Base-by-base conservation (phyloP, 768 basidiomycete species). In the Mycena galopus region DNA sequence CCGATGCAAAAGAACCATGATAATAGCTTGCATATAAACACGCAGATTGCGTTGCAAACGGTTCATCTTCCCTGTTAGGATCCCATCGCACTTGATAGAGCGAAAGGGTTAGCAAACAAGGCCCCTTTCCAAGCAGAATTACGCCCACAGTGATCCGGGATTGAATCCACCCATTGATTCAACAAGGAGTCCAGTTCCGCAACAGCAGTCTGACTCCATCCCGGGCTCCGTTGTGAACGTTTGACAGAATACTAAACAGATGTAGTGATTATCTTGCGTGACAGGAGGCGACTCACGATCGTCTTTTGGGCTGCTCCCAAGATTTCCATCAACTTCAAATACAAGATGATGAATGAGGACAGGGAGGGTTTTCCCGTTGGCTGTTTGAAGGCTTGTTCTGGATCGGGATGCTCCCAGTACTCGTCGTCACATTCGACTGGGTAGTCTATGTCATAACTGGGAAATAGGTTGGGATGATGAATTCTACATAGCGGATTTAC, bases 401-500 rank as follows among this genome's bases (percentile, higher is more conserved):
- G 82, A 33, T 85, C 86, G 42, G 75, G 81, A 67, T 79, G 80
- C 8, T 84, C 83, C 89, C 90, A 91, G 61, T 86, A 91, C 47
- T 91, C 89, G 75, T 92, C 90, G 65, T 92, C 91, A 7, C 88
- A 86, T 12, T 89, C 88, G 0, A 86, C 76, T 2, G 91, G 90
- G 14, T 85, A 84, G 44, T 89, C 89, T 11, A 88, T 80, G 67
- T 92, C 90, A 65, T 90, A 68, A 39, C 73, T 74, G 25, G 17
- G 86, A 11, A 73, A 87, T 87, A 50, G 44, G 12, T 71, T 8
- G 53, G 35, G 3, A 47, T 10, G 21, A 2, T 23, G 32, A 42
- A n/a, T 25, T 37, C n/a, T 27, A 47, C 39, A 39, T 16, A 14
- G 32, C 1, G 4, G 44, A 29, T 62, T 16, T 69, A 79, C 88